These are phyloP conservation scores for Phialocephala sp. DNA, from an alignment of 2,329 filamentous ascomycete genomes.

Conservation along the genomic window DNA sequence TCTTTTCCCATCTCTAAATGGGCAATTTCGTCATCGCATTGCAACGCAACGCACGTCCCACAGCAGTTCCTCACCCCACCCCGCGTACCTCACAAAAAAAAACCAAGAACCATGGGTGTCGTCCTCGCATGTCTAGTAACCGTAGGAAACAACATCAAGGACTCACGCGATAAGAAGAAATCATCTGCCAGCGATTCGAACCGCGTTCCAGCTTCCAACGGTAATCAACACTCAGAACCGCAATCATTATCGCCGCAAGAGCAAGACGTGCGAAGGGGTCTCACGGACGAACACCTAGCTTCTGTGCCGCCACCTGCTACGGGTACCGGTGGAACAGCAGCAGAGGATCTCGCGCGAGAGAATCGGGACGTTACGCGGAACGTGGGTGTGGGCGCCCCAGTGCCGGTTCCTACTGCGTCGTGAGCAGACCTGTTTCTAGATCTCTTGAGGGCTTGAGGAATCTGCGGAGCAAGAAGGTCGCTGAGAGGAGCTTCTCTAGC, in stretches of 20 bases:
- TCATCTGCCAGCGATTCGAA: not conserved
- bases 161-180: conserved; percentile 24
- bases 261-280: conserved; percentile 24
- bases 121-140: conserved; percentile 28
- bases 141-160: conserved; percentile 21
- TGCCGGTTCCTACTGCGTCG: conserved; percentile 23
- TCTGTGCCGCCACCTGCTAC: conserved; percentile 18
- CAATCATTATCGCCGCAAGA: conserved; percentile 26
- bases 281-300: conserved; percentile 31
- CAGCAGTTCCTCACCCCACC: conserved; percentile 16
- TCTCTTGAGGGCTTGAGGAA: not conserved
- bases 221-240: not conserved
- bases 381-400: conserved; percentile 26
- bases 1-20: not conserved
- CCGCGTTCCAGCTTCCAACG: not conserved
- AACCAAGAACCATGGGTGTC: conserved; percentile 30
- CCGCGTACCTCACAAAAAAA: not conserved
- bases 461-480: conserved; percentile 8
- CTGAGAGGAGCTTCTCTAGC: conserved; percentile 26
- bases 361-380: conserved; percentile 14
- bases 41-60: conserved; percentile 9
- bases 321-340: not conserved
- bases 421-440: conserved; percentile 24
- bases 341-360: conserved; percentile 15
- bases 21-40: conserved; percentile 7